phyloP scores from a whole-genome alignment of 108 stramenopile species.

The Fragilariopsis cylindrus region DNA sequence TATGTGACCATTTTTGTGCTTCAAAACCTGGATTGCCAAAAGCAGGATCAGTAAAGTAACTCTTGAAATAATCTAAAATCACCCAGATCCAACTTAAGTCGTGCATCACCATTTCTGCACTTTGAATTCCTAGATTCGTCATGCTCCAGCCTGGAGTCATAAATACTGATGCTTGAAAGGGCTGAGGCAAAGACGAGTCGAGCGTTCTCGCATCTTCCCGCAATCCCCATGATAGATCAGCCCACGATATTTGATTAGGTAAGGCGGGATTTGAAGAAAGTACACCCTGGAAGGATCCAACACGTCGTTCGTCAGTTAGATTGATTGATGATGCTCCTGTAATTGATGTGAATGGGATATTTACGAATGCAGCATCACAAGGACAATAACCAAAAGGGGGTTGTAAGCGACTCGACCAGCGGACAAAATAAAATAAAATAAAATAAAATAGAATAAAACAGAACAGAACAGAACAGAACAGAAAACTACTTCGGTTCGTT shows the following conservation, averaged over 20 bases:
- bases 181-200: slow-evolving; percentile 37
- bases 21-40: slow-evolving; percentile 68
- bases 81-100: slow-evolving; percentile 73
- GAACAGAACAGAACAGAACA: too few species aligned
- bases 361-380: too few species aligned
- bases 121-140: slow-evolving; percentile 76
- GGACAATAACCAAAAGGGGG: slow-evolving; percentile 31
- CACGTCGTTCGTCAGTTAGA: slow-evolving; percentile 44
- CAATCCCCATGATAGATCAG: slow-evolving; percentile 74
- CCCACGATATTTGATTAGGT: slow-evolving; percentile 30
- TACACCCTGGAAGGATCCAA: slow-evolving; percentile 13
- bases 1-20: slow-evolving; percentile 44
- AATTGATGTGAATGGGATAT: too few species aligned
- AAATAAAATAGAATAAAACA: background rate
- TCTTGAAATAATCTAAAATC: slow-evolving; percentile 72
- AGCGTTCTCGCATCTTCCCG: slow-evolving; percentile 55
- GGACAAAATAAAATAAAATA: too few species aligned
- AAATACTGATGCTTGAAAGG: slow-evolving; percentile 72
- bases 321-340: background rate
- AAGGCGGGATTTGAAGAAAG: slow-evolving; percentile 3
- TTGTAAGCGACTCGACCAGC: slow-evolving; percentile 15
- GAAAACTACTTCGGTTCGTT: too few species aligned
- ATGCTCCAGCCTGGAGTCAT: slow-evolving; percentile 72
- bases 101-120: slow-evolving; percentile 43
- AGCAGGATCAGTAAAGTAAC: slow-evolving; percentile 58